Percentiles rank a stretch among this genome's conserved stretches.
These are phyloP conservation scores for Stevia rebaudiana DNA, from an alignment of 140 eudicot genomes.

Conservation along the genomic window DNA sequence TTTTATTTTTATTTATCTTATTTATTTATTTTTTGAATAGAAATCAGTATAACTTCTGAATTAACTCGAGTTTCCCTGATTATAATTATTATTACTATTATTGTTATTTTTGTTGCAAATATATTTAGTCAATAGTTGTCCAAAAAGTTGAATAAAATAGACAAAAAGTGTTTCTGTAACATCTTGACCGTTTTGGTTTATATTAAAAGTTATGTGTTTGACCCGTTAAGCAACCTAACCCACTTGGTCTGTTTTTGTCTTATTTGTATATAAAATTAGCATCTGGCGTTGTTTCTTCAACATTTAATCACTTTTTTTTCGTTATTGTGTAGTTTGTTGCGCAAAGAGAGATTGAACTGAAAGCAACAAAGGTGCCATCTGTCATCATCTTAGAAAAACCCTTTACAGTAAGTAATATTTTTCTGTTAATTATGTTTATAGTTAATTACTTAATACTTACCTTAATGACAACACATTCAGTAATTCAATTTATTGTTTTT, in stretches of 20 bases:
- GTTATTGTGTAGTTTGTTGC: constrained; percentile 59
- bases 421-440: background rate
- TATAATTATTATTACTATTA: background rate
- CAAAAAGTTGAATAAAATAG: background rate
- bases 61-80: too few relatives aligned
- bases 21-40: too few relatives aligned
- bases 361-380: constrained; percentile 64
- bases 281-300: background rate
- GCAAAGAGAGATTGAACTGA: constrained; percentile 80
- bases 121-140: background rate
- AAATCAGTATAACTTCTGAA: too few relatives aligned
- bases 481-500: background rate
- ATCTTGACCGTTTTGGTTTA: background rate
- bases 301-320: constrained; percentile 6
- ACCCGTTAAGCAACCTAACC: background rate
- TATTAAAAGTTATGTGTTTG: background rate
- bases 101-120: background rate
- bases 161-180: background rate
- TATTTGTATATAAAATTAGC: background rate
- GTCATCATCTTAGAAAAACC: constrained; percentile 75
- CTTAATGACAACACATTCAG: background rate
- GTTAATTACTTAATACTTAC: background rate
- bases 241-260: background rate
- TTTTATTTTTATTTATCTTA: background rate
- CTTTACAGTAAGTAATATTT: constrained; percentile 45